Evolutionary conservation across 1,139 yeast genomes (phyloP), one percentile per base, ranked within the genome.

Genomic region (Taiozyma sp.): DNA sequence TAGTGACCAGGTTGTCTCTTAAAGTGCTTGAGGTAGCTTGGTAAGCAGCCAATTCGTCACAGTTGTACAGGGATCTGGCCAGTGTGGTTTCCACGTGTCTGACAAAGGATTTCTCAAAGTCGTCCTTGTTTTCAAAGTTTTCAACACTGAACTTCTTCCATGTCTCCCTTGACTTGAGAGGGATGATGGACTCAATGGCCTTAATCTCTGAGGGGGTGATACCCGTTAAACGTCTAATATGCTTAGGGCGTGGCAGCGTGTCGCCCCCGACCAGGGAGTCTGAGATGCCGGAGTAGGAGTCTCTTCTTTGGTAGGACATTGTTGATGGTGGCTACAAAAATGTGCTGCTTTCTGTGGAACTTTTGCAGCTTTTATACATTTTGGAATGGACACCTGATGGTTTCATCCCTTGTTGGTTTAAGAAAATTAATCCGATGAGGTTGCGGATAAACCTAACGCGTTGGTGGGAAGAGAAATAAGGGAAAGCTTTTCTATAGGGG

Each of bases 1-100:
- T 91, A 50, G 89, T 76, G 61, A 90, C 78, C 65, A 92, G 74
- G 49, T 86, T 83, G 68, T 91, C 97, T 58, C 96, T 76, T 53
- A 91, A 79, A 24, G 96, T 76, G 62, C 76, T 77, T 4, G 96
- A 83, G 41, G 96, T 82, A 1, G 97, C 96, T 66, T 88, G 96
- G 66, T 91, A 92, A 24, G 97, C 97, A 44, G 96, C 97, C 67
- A 90, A 75, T 54, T 85, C 84, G 67, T 91, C 97, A 72, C 97
- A 90, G 67, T 92, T 91, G 77, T 87, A 89, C 76, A 91, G 74
- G 43, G 93, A 89, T 63, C 97, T 79, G 27, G 96, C 97, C 65
- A 92, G 75, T 1, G 93, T 81, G 45, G 96, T 87, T 70, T 91
- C 97, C 46, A 91, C 96, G 67, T 91, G 96, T 59, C 81, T 80